Conservation (phyloP, 768 basidiomycete genomes). For the Boletus tomentosulus region DNA sequence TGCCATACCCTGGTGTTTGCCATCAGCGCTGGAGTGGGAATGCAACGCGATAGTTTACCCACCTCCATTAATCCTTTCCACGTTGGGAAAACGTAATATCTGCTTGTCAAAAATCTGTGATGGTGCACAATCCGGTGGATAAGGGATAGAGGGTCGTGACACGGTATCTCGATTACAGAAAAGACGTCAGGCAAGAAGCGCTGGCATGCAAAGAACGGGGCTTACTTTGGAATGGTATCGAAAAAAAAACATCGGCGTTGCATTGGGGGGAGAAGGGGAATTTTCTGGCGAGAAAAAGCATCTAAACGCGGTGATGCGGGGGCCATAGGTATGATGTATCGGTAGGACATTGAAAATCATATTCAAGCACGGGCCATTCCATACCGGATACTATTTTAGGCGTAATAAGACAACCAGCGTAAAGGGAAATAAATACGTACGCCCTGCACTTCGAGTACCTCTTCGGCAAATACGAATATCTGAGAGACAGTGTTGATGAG, state of each 20-base stretch:
- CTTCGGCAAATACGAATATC: no score
- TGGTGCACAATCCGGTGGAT: slow-evolving; percentile 63
- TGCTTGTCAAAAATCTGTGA: slow-evolving; percentile 36
- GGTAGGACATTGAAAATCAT: no score
- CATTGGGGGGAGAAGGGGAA: slow-evolving; percentile 57
- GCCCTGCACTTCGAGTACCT: no score
- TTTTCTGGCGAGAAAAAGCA: slow-evolving; percentile 34
- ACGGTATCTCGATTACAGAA: slow-evolving; percentile 42
- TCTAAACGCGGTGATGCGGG: no score
- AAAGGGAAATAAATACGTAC: no score
- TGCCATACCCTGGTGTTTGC: no score
- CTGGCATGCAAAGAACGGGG: not conserved
- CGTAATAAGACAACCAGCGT: no score
- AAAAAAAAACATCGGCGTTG: slow-evolving; percentile 45
- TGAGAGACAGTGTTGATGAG: no score
- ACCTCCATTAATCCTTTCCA: slow-evolving; percentile 45
- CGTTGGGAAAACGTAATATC: slow-evolving; percentile 33
- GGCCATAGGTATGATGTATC: no score
- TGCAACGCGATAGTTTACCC: slow-evolving; percentile 2
- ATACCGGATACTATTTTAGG: slow-evolving; percentile 34
- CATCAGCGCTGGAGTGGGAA: no score
- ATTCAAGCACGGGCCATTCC: slow-evolving; percentile 37
- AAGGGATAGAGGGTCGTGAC: slow-evolving; percentile 42
- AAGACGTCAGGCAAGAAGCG: not conserved
- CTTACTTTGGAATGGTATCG: slow-evolving; percentile 48